Evolutionary conservation across 371 early-diverging fungal species (phyloP).

Genomic region (Apophysomyces ossiformis): DNA sequence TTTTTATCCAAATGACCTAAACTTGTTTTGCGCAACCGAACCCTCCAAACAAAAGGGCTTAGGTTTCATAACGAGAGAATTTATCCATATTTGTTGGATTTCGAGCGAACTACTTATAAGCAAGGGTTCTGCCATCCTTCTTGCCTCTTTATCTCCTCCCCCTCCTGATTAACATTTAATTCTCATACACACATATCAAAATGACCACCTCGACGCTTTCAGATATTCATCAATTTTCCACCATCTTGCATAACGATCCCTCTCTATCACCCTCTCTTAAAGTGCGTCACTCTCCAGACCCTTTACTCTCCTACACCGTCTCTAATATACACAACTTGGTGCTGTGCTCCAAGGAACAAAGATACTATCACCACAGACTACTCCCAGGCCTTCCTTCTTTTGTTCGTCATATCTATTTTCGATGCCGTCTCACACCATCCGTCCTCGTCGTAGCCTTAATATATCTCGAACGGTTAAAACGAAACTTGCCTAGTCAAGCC

Average conservation of each 20-base stretch:
- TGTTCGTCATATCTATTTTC: constrained; percentile 41
- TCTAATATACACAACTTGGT: constrained; percentile 34
- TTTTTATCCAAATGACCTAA: background rate
- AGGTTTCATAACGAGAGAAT: constrained; percentile 8
- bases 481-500: constrained; percentile 60
- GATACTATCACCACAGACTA: constrained; percentile 37
- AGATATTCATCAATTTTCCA: background rate
- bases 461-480: constrained; percentile 72
- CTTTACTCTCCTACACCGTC: constrained; percentile 38
- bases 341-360: constrained; percentile 38
- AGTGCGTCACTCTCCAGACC: constrained; percentile 36
- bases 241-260: constrained; percentile 1
- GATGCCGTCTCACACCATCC: constrained; percentile 46
- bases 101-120: background rate
- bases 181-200: background rate
- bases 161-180: too few species aligned
- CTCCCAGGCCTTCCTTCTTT: constrained; percentile 41
- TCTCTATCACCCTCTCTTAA: constrained; percentile 18
- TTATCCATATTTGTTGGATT: constrained; percentile 9
- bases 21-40: constrained; percentile 3
- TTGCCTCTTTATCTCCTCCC: background rate
- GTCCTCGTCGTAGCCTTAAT: constrained; percentile 68
- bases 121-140: constrained; percentile 1
- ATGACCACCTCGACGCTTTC: constrained; percentile 14
- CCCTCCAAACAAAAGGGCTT: constrained; percentile 12